Evolutionary conservation across 1,139 yeast genomes (phyloP).

Genomic region (Ogataea hybrid): DNA sequence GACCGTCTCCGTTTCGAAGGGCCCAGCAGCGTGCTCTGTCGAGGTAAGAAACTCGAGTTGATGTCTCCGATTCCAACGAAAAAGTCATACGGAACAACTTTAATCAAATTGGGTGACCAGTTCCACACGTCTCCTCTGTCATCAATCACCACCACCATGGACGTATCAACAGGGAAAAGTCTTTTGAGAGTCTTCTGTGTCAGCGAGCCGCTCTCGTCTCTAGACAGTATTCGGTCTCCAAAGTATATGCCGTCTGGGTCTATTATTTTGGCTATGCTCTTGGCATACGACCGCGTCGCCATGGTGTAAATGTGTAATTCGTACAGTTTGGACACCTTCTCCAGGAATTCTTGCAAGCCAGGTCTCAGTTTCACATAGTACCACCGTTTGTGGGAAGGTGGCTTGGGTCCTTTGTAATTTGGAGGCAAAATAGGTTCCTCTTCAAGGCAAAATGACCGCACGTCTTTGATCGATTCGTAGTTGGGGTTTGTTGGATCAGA

Average conservation of each 20-base stretch:
- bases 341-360: slow-evolving; percentile 72
- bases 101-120: slow-evolving; percentile 89
- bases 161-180: slow-evolving; percentile 91
- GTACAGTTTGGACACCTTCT: slow-evolving; percentile 58
- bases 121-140: slow-evolving; percentile 99
- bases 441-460: slow-evolving; percentile 68
- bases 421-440: slow-evolving; percentile 69
- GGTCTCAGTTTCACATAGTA: slow-evolving; percentile 94
- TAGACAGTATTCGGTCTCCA: slow-evolving; percentile 85
- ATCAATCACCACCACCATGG: slow-evolving; percentile 95
- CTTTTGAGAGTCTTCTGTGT: slow-evolving; percentile 87
- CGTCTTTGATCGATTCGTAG: slow-evolving; percentile 80
- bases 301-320: slow-evolving; percentile 96
- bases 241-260: slow-evolving; percentile 87
- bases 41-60: slow-evolving; percentile 87
- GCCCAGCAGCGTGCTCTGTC: slow-evolving; percentile 70
- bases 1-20: slow-evolving; percentile 62
- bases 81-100: slow-evolving; percentile 93
- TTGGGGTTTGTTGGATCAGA: slow-evolving; percentile 82
- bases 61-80: slow-evolving; percentile 98
- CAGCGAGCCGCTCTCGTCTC: slow-evolving; percentile 94
- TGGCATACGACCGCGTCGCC: slow-evolving; percentile 98
- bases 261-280: slow-evolving; percentile 83
- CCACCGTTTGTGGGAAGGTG: slow-evolving; percentile 65
- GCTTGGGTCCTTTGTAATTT: slow-evolving; percentile 53